Conservation (phyloP, 2,329 filamentous ascomycete genomes). For the Aspergillus sp. region DNA sequence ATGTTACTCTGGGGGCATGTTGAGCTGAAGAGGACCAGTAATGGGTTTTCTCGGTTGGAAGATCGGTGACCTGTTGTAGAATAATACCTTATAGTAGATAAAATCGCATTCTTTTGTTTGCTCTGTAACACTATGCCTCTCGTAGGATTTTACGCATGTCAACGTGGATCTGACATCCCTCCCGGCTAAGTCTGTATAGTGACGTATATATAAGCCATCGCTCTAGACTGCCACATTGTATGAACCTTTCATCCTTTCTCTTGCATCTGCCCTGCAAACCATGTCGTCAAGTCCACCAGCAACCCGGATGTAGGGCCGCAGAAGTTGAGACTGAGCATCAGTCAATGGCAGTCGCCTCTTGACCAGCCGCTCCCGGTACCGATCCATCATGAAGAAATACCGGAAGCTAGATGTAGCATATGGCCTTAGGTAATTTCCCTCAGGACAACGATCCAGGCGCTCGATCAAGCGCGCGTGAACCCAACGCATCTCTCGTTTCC, state of each 20-base stretch:
- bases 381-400: conserved; percentile 2
- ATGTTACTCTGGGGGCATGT: not conserved
- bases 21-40: not conserved
- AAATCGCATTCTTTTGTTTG: not conserved
- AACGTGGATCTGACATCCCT: too few relatives aligned
- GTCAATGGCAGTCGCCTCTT: not conserved
- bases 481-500: not conserved
- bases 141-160: too few relatives aligned
- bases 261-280: too few relatives aligned
- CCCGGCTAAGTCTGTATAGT: too few relatives aligned
- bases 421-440: not conserved
- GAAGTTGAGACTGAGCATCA: too few relatives aligned
- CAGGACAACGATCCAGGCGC: not conserved
- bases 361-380: conserved; percentile 1
- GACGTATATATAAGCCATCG: too few relatives aligned
- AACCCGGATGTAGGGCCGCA: too few relatives aligned
- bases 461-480: not conserved
- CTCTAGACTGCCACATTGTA: too few relatives aligned
- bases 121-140: too few relatives aligned
- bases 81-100: not conserved
- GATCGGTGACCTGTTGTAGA: not conserved
- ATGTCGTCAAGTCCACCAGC: too few relatives aligned
- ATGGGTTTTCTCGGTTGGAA: not conserved
- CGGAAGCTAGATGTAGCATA: not conserved
- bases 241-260: too few relatives aligned